A percentile compares a stretch with the other conserved stretches of the same genome.
These are phyloP conservation scores for Postia placenta DNA, from an alignment of 768 basidiomycete species.

Conservation along the genomic window DNA sequence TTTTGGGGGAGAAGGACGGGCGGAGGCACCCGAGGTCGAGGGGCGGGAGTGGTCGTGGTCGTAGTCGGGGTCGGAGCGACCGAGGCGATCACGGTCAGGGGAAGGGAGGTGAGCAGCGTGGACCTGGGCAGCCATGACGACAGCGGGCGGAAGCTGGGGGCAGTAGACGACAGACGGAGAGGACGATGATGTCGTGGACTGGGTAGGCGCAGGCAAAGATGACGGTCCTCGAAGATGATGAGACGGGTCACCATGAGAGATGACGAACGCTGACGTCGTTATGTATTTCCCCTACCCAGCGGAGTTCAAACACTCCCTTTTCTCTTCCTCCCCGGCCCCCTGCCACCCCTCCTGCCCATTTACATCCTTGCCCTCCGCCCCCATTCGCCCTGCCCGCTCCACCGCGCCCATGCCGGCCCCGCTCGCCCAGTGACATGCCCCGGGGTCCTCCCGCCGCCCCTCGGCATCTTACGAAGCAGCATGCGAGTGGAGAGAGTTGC, in stretches of 20 bases:
- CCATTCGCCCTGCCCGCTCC: neutral
- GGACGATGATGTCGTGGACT: constrained; percentile 4
- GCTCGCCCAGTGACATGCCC: neutral
- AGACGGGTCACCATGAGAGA: constrained; percentile 6
- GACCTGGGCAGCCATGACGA: constrained; percentile 16
- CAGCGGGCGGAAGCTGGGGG: neutral
- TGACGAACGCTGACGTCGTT: constrained; percentile 23
- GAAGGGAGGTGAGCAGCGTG: constrained; percentile 1
- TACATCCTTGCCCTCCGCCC: neutral
- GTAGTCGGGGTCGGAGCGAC: constrained; percentile 7
- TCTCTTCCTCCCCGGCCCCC: neutral
- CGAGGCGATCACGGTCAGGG: constrained; percentile 4
- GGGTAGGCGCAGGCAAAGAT: neutral
- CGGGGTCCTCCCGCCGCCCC: neutral
- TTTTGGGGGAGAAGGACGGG: constrained; percentile 14
- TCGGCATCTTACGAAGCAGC: constrained; percentile 1
- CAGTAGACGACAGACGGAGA: neutral
- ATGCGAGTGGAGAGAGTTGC: constrained; percentile 8
- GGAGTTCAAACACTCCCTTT: constrained; percentile 11
- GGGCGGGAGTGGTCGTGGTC: constrained; percentile 6
- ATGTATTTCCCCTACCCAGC: constrained; percentile 16
- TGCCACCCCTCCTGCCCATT: constrained; percentile 3
- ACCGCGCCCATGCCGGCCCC: neutral
- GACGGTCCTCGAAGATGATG: constrained; percentile 4
- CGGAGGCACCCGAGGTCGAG: constrained; percentile 8